Evolutionary conservation across 2,329 filamentous ascomycete genomes (phyloP).

Genomic region (Hawksworthiomyces lignivorus): DNA sequence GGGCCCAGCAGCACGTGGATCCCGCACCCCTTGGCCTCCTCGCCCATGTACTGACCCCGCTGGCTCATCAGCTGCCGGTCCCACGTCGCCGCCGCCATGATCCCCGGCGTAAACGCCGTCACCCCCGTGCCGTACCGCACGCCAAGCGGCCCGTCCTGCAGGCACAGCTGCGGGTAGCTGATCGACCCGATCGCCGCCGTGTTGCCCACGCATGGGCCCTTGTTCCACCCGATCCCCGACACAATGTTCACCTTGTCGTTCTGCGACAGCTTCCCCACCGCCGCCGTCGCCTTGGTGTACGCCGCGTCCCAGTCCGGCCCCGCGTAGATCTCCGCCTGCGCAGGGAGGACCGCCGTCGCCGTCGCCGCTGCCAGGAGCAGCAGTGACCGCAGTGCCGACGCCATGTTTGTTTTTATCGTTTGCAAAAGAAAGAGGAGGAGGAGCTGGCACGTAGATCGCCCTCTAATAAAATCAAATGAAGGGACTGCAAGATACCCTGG

Average conservation of each 20-base stretch:
- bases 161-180: conserved; percentile 64
- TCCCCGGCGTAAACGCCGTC: conserved; percentile 72
- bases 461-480: too few species aligned
- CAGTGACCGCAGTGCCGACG: conserved; percentile 9
- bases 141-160: conserved; percentile 75
- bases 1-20: conserved; percentile 32
- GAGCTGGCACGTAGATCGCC: too few species aligned
- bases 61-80: conserved; percentile 65
- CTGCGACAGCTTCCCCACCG: conserved; percentile 63
- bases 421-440: background rate
- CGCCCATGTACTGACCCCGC: conserved; percentile 60
- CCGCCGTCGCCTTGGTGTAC: conserved; percentile 58
- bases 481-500: too few species aligned
- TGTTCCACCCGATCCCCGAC: conserved; percentile 65
- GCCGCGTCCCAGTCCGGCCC: conserved; percentile 53
- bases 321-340: conserved; percentile 7
- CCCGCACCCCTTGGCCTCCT: conserved; percentile 53
- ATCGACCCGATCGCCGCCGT: conserved; percentile 47
- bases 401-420: too few species aligned
- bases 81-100: conserved; percentile 75
- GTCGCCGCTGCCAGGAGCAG: conserved; percentile 18
- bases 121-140: conserved; percentile 62
- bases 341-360: background rate
- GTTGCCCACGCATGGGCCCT: conserved; percentile 61
- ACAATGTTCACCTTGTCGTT: conserved; percentile 74